Evolutionary conservation across 306 rosid species (phyloP).

Genomic region (Begonia masoniana): DNA sequence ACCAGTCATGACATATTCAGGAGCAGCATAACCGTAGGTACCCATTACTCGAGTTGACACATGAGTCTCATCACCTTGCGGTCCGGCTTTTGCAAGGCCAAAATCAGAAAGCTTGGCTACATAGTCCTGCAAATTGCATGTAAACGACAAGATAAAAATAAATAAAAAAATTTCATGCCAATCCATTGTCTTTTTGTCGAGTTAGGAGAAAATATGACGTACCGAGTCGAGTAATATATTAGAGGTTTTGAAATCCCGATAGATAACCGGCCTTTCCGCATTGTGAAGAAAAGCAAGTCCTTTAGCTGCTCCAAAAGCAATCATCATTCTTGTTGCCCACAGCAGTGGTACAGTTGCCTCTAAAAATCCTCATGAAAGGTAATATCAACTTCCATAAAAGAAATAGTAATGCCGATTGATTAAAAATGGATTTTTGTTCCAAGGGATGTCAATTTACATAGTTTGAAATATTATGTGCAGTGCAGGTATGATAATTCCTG

Average conservation of each 20-base stretch:
- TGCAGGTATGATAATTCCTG: neutral
- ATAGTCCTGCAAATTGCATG: slow-evolving; percentile 53
- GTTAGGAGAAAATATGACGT: slow-evolving; percentile 9
- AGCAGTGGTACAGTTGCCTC: slow-evolving; percentile 75
- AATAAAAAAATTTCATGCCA: neutral
- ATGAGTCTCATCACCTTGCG: slow-evolving; percentile 96
- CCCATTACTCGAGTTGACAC: slow-evolving; percentile 98
- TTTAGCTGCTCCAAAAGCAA: slow-evolving; percentile 96
- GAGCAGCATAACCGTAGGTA: slow-evolving; percentile 96
- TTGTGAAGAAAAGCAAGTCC: slow-evolving; percentile 97
- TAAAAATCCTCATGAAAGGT: slow-evolving; percentile 33
- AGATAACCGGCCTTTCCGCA: slow-evolving; percentile 91
- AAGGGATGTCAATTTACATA: neutral
- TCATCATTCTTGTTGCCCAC: slow-evolving; percentile 87
- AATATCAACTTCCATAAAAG: slow-evolving; percentile 22
- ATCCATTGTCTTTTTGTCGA: neutral
- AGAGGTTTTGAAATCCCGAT: slow-evolving; percentile 92
- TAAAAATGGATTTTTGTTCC: neutral
- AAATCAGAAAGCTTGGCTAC: slow-evolving; percentile 95
- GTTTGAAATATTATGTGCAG: neutral
- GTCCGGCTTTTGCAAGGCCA: slow-evolving; percentile 98
- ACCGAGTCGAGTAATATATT: slow-evolving; percentile 92
- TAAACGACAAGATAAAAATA: neutral
- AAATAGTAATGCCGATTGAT: neutral
- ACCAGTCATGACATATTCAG: slow-evolving; percentile 99